Base-by-base conservation (phyloP, 192 early-diverging fungal genomes). In the Ambispora gerdemannii region DNA sequence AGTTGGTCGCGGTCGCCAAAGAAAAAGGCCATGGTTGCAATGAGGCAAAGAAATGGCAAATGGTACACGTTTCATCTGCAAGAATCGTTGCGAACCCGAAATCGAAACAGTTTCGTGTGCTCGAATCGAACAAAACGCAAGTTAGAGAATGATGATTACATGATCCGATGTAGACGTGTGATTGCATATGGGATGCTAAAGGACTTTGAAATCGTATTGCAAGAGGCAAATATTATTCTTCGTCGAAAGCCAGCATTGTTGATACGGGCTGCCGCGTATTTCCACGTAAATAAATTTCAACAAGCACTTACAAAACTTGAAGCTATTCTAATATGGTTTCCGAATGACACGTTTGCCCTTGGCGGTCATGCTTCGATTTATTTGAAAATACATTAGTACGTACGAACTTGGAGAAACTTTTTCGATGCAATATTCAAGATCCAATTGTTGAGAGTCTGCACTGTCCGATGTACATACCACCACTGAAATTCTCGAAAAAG, bases 401-500 rank as follows among this genome's bases (percentile, higher is more conserved):
- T 58, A 13, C 20, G 24, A 24, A 58, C 24, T 30, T 20, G 28
- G 28, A 58, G 6, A 20, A 30, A 58, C 55, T 58, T 58, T 27
- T 58, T 58, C 55, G 24, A 58, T 58, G 10, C 1, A 24, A 58
- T 24, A 11, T 25, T 58, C 28, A 20, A 2, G 24, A 58, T 24
- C 13, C 11, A 11, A 58, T 25, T 13, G 24, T 30, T 25, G 22
- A 20, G 24, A 20, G 13, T 1, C 24, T 27, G 20, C 55, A 30
- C 13, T 20, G 24, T 43, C 38, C 38, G 15, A 43, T 10, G 15
- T 43, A 43, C 38, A 43, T 43, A 15, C 38, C 38, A 15, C 6
- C 38, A 20, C 10, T 58, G 13, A 58, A 58, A 58, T 58, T 58
- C 24, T 58, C 55, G 28, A 58, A 58, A 58, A 58, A 28, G 28